These are phyloP conservation scores for Sarocladium brachiariae DNA, from an alignment of 2,329 filamentous ascomycete genomes.

Conservation along the genomic window DNA sequence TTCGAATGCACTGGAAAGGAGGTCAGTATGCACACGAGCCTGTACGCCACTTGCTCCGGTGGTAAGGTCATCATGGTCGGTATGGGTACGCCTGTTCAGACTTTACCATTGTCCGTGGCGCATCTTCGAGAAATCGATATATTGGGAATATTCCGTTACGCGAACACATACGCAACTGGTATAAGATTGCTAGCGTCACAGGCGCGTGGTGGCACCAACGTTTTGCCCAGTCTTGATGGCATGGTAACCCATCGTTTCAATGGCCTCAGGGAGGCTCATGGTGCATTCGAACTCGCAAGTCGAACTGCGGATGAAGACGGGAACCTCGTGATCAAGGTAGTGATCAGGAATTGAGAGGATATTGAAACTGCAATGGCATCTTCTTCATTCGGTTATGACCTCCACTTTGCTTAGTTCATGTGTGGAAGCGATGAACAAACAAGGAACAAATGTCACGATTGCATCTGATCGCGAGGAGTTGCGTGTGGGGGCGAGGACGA, in stretches of 20 bases:
- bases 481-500: too few relatives aligned
- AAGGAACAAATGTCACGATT: too few relatives aligned
- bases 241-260: constrained; percentile 69
- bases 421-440: too few relatives aligned
- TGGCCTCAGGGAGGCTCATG: constrained; percentile 53
- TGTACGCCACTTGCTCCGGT: constrained; percentile 64
- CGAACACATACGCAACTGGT: constrained; percentile 68
- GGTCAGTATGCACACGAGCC: constrained; percentile 65
- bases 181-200: constrained; percentile 52
- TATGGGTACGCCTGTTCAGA: constrained; percentile 73
- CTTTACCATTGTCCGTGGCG: constrained; percentile 64
- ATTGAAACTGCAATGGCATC: too few relatives aligned
- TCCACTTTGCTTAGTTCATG: too few relatives aligned
- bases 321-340: constrained; percentile 65
- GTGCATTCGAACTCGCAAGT: constrained; percentile 64
- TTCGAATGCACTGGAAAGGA: constrained; percentile 77
- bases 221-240: constrained; percentile 57
- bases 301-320: constrained; percentile 61
- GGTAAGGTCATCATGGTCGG: constrained; percentile 71
- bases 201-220: constrained; percentile 28
- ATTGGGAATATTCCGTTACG: constrained; percentile 71
- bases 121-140: constrained; percentile 72
- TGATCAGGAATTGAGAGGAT: constrained; percentile 41
- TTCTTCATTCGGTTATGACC: background rate
- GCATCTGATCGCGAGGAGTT: too few relatives aligned